phyloP scores from a whole-genome alignment of 345 rosid genomes.

The Boechera stricta region DNA sequence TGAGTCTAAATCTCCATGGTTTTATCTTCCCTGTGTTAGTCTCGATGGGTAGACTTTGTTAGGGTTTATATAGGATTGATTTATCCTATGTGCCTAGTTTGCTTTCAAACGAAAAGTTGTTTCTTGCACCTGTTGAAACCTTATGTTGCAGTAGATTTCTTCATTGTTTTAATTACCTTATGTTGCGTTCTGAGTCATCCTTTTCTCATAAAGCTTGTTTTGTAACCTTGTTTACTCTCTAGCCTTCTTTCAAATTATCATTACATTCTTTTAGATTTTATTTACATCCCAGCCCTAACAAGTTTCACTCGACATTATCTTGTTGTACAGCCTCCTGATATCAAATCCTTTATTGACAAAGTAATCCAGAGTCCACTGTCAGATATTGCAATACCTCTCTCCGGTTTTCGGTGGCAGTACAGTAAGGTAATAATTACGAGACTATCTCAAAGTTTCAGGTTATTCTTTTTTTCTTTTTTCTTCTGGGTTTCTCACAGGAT shows the following conservation, averaged over 20 bases:
- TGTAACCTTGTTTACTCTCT: not conserved
- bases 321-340: constrained; percentile 75
- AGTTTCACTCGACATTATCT: constrained; percentile 20
- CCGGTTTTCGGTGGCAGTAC: constrained; percentile 93
- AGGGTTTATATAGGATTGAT: not conserved
- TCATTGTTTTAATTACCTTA: not conserved
- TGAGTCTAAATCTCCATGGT: not conserved
- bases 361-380: constrained; percentile 96
- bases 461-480: not conserved
- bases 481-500: constrained; percentile 36
- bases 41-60: not conserved
- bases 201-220: not conserved
- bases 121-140: constrained; percentile 4
- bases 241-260: constrained; percentile 4
- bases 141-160: not conserved
- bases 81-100: constrained; percentile 4
- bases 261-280: not conserved
- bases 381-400: constrained; percentile 96
- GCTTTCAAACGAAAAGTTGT: not conserved
- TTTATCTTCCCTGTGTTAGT: not conserved
- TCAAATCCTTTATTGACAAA: constrained; percentile 90
- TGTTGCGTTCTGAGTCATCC: not conserved
- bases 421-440: constrained; percentile 61
- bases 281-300: constrained; percentile 12
- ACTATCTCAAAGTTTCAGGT: constrained; percentile 3